Conservation (phyloP, 2,329 filamentous ascomycete species). For the Ophiostoma novo-ulmi region DNA sequence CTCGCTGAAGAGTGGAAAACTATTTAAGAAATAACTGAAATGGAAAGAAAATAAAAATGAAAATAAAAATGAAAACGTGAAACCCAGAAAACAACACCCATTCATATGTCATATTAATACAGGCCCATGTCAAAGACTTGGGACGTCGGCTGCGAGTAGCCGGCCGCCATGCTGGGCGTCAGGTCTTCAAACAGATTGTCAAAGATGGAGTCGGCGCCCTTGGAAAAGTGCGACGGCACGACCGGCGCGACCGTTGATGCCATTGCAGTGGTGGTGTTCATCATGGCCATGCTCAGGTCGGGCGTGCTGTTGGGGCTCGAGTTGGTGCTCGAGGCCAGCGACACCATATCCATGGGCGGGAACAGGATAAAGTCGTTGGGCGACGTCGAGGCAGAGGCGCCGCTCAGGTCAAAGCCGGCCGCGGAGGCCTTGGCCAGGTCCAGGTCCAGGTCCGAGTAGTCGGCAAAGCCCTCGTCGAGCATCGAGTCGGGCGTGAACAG, state of each 20-base stretch:
- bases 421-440: slow-evolving; percentile 39
- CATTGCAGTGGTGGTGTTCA: neutral
- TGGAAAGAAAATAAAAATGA: neutral
- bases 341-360: slow-evolving; percentile 38
- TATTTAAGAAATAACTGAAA: no score
- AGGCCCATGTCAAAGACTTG: slow-evolving; percentile 44
- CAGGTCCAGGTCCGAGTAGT: slow-evolving; percentile 36
- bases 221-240: neutral
- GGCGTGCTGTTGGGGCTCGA: neutral
- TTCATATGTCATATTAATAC: slow-evolving; percentile 31
- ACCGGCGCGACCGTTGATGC: slow-evolving; percentile 17
- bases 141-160: slow-evolving; percentile 49
- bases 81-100: neutral
- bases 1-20: neutral
- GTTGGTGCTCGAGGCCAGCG: slow-evolving; percentile 7
- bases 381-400: slow-evolving; percentile 27
- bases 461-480: slow-evolving; percentile 59
- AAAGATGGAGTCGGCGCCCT: slow-evolving; percentile 30
- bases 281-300: neutral
- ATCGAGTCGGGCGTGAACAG: slow-evolving; percentile 62
- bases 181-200: slow-evolving; percentile 48
- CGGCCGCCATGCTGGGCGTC: slow-evolving; percentile 44
- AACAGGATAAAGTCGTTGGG: slow-evolving; percentile 63
- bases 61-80: neutral
- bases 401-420: neutral